phyloP scores from a whole-genome alignment of 2,329 filamentous ascomycete genomes.

The Hymenoscyphus scutula region DNA sequence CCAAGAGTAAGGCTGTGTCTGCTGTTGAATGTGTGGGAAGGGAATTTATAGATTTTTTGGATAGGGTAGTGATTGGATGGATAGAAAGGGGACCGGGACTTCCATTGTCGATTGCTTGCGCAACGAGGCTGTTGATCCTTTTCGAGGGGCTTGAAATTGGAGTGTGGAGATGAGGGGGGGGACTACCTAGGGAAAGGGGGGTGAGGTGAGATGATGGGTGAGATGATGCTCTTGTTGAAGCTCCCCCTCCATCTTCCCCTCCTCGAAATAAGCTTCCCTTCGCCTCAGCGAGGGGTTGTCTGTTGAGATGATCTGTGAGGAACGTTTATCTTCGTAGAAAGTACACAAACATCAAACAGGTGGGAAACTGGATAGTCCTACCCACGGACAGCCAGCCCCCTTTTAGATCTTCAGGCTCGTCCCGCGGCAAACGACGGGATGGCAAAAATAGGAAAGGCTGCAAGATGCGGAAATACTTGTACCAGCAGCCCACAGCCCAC shows the following conservation, averaged over 20 bases:
- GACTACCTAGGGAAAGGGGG: too few relatives aligned
- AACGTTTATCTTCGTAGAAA: neutral
- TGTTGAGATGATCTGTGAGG: neutral
- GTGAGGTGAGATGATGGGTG: too few relatives aligned
- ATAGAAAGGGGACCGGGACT: neutral
- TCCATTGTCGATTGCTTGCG: too few relatives aligned
- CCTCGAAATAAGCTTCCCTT: too few relatives aligned
- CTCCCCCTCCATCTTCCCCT: too few relatives aligned
- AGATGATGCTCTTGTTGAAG: too few relatives aligned
- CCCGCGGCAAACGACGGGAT: neutral
- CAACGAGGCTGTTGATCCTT: neutral
- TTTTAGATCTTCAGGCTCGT: slow-evolving; percentile 1
- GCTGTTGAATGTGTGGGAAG: neutral
- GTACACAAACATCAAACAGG: neutral
- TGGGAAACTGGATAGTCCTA: neutral
- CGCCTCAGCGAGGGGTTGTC: neutral
- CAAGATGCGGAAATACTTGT: neutral
- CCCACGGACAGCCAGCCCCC: neutral
- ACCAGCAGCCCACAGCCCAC: too few relatives aligned
- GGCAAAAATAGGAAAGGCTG: neutral
- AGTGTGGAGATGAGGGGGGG: neutral
- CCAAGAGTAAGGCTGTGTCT: neutral
- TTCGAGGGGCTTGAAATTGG: neutral
- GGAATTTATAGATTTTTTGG: neutral
- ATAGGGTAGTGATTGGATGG: neutral